Base-by-base conservation (phyloP, 192 early-diverging fungal species). In the Helicostylum pulchrum region DNA sequence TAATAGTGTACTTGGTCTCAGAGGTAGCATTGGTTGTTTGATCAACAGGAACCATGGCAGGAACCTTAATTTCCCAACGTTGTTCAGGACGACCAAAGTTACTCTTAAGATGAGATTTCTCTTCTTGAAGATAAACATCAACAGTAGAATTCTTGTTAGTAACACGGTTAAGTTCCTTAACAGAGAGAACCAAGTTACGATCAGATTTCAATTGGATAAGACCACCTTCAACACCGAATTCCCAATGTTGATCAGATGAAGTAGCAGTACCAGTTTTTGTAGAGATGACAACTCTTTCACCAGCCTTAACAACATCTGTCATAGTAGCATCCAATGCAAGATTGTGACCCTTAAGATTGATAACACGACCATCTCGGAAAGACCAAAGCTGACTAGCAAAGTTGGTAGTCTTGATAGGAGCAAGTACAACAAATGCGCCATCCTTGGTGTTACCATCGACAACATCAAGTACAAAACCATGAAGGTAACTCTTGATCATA, bases 351-450 rank as follows among this genome's bases (percentile, higher is more conserved):
- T 72, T 72, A 3, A 72, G 36, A 26, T 72, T 72, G 7, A 63
- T 47, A 6, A 72, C n/a, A 19, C 43, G 39, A 11, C 64, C 65
- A 26, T 67, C 46, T 3, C 51, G 54, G 60, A 53, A 66, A 17
- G 71, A 61, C 71, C 71, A 67, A 10, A 72, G 53, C 21, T 72
- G 71, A 52, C 65, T 67, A 47, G 71, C 64, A 53, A 57, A 72
- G 15, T 72, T 52, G 4, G 50, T 66, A 8, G 57, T 42, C 31
- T 20, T 64, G 10, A 72, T 31, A 36, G 50, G 47, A 8, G 58
- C 61, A 17, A 72, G 42, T 0, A 65, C 54, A 12, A 72, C 53
- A 26, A 56, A 17, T 39, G 60, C 55, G 48, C 50, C 50, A 31
- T 62, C 50, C 5, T 53, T 34, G 11, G 20, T 21, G 6, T 30